A percentile compares a stretch with the other conserved stretches of the same genome.
Evolutionary conservation across 1,139 yeast genomes (phyloP).

Genomic region (Geotrichum fermentans): DNA sequence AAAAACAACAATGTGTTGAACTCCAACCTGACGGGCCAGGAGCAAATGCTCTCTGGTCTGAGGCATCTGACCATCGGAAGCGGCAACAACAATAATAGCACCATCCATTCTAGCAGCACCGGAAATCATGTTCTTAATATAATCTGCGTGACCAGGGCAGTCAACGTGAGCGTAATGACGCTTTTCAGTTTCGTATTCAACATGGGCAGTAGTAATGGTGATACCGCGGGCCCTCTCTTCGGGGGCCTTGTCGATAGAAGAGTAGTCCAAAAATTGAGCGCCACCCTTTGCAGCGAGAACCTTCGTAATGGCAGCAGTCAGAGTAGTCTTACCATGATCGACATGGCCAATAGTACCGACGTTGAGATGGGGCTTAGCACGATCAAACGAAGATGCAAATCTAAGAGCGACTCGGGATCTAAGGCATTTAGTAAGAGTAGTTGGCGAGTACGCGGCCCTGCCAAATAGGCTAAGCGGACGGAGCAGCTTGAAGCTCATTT

Average conservation of each 20-base stretch:
- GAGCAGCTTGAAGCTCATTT: conserved; percentile 15
- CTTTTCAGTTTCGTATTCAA: conserved; percentile 86
- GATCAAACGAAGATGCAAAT: conserved; percentile 29
- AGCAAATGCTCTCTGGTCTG: conserved; percentile 98
- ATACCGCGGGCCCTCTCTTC: conserved; percentile 99
- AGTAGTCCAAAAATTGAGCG: conserved; percentile 87
- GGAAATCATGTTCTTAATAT: conserved; percentile 97
- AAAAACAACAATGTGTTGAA: conserved; percentile 91
- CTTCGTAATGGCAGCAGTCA: conserved; percentile 98
- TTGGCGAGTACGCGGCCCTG: conserved; percentile 4
- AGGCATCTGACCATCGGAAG: conserved; percentile 99
- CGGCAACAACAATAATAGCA: conserved; percentile 98
- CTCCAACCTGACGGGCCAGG: conserved; percentile 99
- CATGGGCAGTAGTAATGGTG: conserved; percentile 95
- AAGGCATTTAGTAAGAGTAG: no score
- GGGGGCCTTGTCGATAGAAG: conserved; percentile 95
- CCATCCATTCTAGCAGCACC: conserved; percentile 99
- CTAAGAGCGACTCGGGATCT: conserved; percentile 13
- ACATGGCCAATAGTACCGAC: conserved; percentile 96
- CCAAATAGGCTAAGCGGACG: conserved; percentile 16
- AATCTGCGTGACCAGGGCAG: conserved; percentile 98
- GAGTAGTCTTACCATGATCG: conserved; percentile 97
- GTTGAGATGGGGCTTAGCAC: conserved; percentile 83
- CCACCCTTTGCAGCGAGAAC: conserved; percentile 85
- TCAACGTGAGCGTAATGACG: conserved; percentile 97